Conservation (phyloP, 2,329 filamentous ascomycete genomes). For the Venturia pyrina region DNA sequence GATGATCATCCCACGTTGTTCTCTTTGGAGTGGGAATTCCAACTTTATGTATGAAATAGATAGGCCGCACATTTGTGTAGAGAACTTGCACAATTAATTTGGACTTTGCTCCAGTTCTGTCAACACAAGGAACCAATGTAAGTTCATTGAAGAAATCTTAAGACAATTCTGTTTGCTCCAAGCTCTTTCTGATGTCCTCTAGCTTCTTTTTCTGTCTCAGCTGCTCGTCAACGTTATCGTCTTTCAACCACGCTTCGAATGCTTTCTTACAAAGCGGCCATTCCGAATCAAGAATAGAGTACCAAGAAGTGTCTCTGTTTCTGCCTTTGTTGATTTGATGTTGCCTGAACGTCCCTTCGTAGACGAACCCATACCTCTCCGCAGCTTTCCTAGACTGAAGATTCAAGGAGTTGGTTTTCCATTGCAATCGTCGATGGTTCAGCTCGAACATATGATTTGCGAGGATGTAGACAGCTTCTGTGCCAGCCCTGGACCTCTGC, state of each 20-base stretch:
- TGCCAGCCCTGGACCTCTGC: constrained; percentile 21
- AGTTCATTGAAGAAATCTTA: too few relatives aligned
- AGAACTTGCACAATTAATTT: too few relatives aligned
- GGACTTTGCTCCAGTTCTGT: too few relatives aligned
- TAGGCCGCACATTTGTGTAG: too few relatives aligned
- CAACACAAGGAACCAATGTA: too few relatives aligned
- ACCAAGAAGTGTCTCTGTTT: constrained; percentile 51
- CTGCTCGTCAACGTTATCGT: constrained; percentile 45
- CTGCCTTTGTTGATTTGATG: constrained; percentile 51
- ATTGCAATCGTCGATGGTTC: constrained; percentile 49
- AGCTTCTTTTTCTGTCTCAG: constrained; percentile 43
- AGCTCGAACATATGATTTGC: constrained; percentile 45
- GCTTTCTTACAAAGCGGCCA: constrained; percentile 41
- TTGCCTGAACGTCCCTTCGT: constrained; percentile 51
- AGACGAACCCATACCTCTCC: constrained; percentile 46
- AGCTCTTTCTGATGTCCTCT: constrained; percentile 21
- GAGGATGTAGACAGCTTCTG: constrained; percentile 49
- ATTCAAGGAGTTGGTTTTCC: constrained; percentile 54
- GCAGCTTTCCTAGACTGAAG: constrained; percentile 45
- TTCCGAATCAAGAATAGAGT: constrained; percentile 47
- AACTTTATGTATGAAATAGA: too few relatives aligned
- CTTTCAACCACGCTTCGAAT: constrained; percentile 45
- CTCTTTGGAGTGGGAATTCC: too few relatives aligned
- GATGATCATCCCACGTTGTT: too few relatives aligned
- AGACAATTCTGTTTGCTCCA: background rate